phyloP scores from a whole-genome alignment of 192 early-diverging fungal species.

The Rhizophlyctis rosea region DNA sequence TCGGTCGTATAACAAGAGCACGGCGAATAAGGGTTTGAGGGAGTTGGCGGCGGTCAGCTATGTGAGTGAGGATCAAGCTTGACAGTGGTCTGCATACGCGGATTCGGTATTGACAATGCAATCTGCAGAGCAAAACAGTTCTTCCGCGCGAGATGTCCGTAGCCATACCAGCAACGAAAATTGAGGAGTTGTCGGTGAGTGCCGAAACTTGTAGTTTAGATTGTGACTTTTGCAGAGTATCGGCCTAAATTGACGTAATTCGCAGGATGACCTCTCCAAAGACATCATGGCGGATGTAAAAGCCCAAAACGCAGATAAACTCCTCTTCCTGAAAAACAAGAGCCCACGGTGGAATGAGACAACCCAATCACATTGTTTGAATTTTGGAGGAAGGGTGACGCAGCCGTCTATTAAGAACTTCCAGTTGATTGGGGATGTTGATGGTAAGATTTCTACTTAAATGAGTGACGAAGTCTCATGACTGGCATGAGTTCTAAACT shows the following conservation, averaged over 20 bases:
- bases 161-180: conserved; percentile 41
- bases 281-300: conserved; percentile 58
- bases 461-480: background rate
- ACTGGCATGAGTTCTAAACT: background rate
- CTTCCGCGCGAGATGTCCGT: conserved; percentile 57
- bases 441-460: conserved; percentile 40
- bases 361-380: conserved; percentile 60
- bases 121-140: conserved; percentile 47
- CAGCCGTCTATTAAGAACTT: conserved; percentile 64
- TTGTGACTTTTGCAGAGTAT: background rate
- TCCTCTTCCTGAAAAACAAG: conserved; percentile 59
- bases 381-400: conserved; percentile 63
- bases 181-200: conserved; percentile 42
- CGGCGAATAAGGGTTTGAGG: conserved; percentile 43
- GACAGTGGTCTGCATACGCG: background rate
- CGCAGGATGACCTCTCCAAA: conserved; percentile 30
- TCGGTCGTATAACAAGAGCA: conserved; percentile 43
- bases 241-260: background rate
- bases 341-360: conserved; percentile 66
- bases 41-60: conserved; percentile 53
- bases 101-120: background rate
- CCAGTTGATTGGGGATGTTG: conserved; percentile 48
- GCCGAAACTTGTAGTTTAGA: background rate
- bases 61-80: conserved; percentile 28
- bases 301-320: conserved; percentile 43